Evolutionary conservation across 768 basidiomycete genomes (phyloP), one percentile per base, ranked within the genome.

Genomic region (Mycena pura): DNA sequence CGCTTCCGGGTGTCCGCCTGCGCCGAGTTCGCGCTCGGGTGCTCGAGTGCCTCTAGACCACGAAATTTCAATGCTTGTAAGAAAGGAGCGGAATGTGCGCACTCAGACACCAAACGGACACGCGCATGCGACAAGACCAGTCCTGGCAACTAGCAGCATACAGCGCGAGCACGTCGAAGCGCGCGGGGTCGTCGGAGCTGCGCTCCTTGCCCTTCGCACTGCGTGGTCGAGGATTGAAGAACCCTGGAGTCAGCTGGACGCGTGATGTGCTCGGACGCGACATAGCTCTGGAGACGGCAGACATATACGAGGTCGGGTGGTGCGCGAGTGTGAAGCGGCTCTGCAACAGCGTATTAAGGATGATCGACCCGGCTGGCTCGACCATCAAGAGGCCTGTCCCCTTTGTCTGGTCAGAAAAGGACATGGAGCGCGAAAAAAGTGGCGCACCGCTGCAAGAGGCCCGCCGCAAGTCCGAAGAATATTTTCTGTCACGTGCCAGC

Each of bases 161-260:
- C 24, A 68, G 64, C 46, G 76, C 69, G 17, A 62, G 70, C 48
- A 72, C 75, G 29, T 73, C 72, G 47, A 69, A 44, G 47, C 70
- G 63, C 32, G 66, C 57, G 32, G 69, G 63, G 41, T 74, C n/a
- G n/a, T n/a, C 69, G 45, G 68, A 61, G 21, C 76, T 80, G 67
- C 76, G 82, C 66, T 78, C 82, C 72, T 88, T 88, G 29, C 84
- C 85, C 68, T 85, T 88, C 50, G 70, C 74, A 53, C 76, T 77
- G 57, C 82, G 76, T 9, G 86, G 81, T 28, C 74, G 74, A 10
- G 88, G 87, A 3, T 79, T 83, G 66, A 86, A 87, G 71, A 87
- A 86, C 66, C 85, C 81, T 10, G 74, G 61, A 1, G 77, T 75
- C 19, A 85, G 40, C 11, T 54, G 55, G 29, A 46, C 24, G 21